Conservation (phyloP, 495 filamentous ascomycete genomes). For the Penicillium maclennaniae region DNA sequence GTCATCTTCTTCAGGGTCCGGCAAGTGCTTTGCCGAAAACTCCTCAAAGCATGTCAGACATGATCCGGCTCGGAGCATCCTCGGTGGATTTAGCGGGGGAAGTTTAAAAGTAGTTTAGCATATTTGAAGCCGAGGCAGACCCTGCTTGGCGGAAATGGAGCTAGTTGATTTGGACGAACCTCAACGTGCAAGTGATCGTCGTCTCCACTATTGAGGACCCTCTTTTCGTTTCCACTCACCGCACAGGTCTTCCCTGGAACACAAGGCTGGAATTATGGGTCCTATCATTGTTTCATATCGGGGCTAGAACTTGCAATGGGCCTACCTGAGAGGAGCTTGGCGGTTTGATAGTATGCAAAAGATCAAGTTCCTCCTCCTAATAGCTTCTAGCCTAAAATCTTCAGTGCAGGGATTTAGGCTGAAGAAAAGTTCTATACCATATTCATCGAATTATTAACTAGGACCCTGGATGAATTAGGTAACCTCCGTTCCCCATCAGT, state of each 20-base stretch:
- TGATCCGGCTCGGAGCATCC: neutral
- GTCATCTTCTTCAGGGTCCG: neutral
- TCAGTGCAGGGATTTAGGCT: too few species aligned
- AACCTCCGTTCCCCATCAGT: neutral
- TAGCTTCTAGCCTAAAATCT: too few species aligned
- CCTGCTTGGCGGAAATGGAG: neutral
- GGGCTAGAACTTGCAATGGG: too few species aligned
- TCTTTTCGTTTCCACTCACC: neutral
- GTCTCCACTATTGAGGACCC: neutral
- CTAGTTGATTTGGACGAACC: neutral
- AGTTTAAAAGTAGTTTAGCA: neutral
- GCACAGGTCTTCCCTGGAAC: neutral
- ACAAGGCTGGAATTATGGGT: too few species aligned
- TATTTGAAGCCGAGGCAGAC: neutral
- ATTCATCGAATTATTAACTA: neutral
- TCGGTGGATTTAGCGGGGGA: neutral
- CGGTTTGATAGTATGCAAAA: too few species aligned
- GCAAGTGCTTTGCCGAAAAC: neutral
- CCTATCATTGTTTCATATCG: too few species aligned
- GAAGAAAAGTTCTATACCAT: neutral
- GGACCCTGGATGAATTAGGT: neutral
- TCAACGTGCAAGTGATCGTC: neutral
- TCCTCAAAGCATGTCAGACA: constrained; percentile 1
- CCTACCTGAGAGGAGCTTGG: too few species aligned
- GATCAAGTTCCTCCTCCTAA: too few species aligned